These are phyloP conservation scores for Pneumocystis murina DNA, from an alignment of 1,139 yeast genomes.

Conservation along the genomic window DNA sequence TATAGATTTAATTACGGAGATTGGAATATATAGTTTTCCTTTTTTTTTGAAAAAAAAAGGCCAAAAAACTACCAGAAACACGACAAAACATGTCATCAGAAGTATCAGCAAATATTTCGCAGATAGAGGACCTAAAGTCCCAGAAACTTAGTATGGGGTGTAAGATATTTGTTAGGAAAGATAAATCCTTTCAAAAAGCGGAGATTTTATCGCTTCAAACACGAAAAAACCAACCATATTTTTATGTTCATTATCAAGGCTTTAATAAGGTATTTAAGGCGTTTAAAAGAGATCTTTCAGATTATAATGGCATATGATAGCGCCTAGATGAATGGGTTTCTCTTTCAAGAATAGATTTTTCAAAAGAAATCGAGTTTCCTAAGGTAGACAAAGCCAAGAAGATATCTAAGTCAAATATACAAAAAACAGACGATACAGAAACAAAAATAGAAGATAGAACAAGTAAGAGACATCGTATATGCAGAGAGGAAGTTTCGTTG, in stretches of 20 bases:
- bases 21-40: not conserved
- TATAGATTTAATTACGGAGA: no score
- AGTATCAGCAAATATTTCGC: not conserved
- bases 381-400: conserved; percentile 33
- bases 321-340: conserved; percentile 89
- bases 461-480: conserved; percentile 18
- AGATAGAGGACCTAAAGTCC: conserved; percentile 12
- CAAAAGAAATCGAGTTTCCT: conserved; percentile 55
- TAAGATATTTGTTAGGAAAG: conserved; percentile 67
- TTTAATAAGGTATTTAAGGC: conserved; percentile 47
- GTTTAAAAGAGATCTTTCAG: not conserved
- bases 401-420: conserved; percentile 11
- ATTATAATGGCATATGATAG: conserved; percentile 7
- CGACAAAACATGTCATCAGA: not conserved
- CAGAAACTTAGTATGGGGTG: conserved; percentile 37
- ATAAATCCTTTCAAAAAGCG: conserved; percentile 63
- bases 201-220: conserved; percentile 68
- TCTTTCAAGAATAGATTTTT: conserved; percentile 52
- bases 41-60: not conserved
- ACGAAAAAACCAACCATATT: conserved; percentile 62
- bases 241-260: conserved; percentile 87
- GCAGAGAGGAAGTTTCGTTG: not conserved
- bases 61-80: not conserved
- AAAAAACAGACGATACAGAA: conserved; percentile 30
- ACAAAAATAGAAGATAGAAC: conserved; percentile 30